Base-by-base conservation (phyloP, 805 yeast genomes). In the Cyberlindnera amylophila region DNA sequence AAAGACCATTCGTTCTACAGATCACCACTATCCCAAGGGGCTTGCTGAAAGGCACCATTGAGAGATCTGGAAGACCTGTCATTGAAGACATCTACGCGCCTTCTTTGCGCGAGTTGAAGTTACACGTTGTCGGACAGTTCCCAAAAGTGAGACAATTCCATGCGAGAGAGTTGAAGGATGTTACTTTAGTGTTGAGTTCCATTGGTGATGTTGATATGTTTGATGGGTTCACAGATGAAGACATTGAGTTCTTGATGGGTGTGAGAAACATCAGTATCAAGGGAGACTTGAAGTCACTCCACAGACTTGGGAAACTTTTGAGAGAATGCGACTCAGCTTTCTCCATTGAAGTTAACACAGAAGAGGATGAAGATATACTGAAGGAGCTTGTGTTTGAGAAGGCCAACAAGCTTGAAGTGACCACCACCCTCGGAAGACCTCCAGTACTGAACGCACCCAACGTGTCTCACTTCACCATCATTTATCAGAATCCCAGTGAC, bases 331-430 rank as follows among this genome's bases (percentile, higher is more conserved):
- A 26, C 4, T 27, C 37, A 14, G 42, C 34, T 4, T 27, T 39
- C 10, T 27, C 42, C 2, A 19, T 39, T 7, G 42, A 39, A 18
- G 24, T 39, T 12, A 18, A 16, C 29, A 33, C 31, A 4, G 37
- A 71, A 70, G 53, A 58, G 74, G 45, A 63, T 69, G 42, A 72
- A 69, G 70, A 1, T 74, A 71, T 52, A 71, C 69, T 49, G 73
- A 71, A 45, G 75, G 71, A 40, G 70, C n/a, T 39, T 7, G 4
- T 12, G 6, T 39, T 39, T 21, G 17, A 6, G 9, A 39, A 33
- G 17, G 30, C 27, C 18, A 33, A 29, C 18, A 39, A 18, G 19
- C 8, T 39, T 5, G 34, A 34, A 14, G 21, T 39, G 14, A 28
- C 37, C 10, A 39, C 37, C 3, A 27, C 36, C 5, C 15, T 39